Evolutionary conservation across 2,329 filamentous ascomycete species (phyloP), one percentile per base, ranked within the genome.

Genomic region (Beauveria scarabaeidicola): DNA sequence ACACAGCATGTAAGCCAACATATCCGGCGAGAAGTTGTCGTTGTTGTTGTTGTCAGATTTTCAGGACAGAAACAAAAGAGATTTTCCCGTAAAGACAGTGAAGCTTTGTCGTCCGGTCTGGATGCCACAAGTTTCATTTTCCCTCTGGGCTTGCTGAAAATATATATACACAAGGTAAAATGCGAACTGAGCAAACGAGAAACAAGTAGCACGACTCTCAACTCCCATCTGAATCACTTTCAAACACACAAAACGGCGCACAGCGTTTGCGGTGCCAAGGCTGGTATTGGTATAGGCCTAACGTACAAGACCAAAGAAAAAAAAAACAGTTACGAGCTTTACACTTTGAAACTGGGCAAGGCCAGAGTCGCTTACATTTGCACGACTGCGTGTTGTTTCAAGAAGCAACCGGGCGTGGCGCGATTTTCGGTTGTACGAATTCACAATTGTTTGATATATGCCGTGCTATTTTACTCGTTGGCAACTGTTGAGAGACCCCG

Each of bases 361-460:
- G 50, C 50, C 48, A 41, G 38, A n/a, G 38, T 40, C 50, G 25
- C 29, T 19, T 21, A 27, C 40, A 40, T 47, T 27, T 53, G 57
- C 57, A 53, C 41, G 15, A 53, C 50, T 19, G n/a, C 5, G 5
- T 32, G 50, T 29, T 32, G 50, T 29, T 53, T 32, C 27, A 40
- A 46, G 17, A 27, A 10, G 32, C 48, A 21, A 21, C 13, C 17
- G 17, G 21, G 15, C 25, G 50, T 40, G 29, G 29, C 11, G 29
- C 32, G n/a, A 41, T 59, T 29, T 36, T 25, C 23, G 32, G 48
- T 59, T 15, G 50, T 48, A 59, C 57, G 9, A 47, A 48, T 53
- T 53, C 48, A 47, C 48, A 59, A 27, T 59, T 59, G 57, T 59
- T 59, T 59, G 57, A 59, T 59, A 59, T 59, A 27, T 59, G 43